A percentile compares a stretch with the other conserved stretches of the same genome.
Conservation (phyloP, 192 early-diverging fungal genomes). For the Geranomyces michiganensis region DNA sequence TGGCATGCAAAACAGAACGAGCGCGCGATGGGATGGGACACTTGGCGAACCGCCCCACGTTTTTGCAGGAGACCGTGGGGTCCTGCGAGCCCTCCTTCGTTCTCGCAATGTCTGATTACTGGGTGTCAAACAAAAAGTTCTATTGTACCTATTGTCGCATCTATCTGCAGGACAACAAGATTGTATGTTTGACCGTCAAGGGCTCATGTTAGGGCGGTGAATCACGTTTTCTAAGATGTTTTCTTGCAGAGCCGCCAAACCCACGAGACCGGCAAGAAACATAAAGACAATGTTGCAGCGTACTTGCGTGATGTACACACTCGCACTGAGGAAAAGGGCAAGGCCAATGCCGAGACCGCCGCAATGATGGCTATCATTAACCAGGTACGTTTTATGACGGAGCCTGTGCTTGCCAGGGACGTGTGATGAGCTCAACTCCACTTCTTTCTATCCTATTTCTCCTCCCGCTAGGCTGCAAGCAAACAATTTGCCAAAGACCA, state of each 20-base stretch:
- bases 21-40: too few species aligned
- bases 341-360: constrained; percentile 60
- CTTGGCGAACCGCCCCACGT: too few species aligned
- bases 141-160: constrained; percentile 86
- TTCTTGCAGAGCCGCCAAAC: constrained; percentile 65
- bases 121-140: constrained; percentile 78
- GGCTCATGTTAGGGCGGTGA: too few species aligned
- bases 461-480: constrained; percentile 29
- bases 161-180: constrained; percentile 80
- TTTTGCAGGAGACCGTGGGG: too few species aligned
- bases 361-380: constrained; percentile 33
- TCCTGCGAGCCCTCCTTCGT: too few species aligned
- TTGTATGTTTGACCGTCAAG: constrained; percentile 49
- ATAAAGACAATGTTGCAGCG: constrained; percentile 81
- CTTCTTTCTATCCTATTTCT: not conserved
- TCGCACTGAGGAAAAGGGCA: constrained; percentile 57
- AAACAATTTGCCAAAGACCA: constrained; percentile 30
- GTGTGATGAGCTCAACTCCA: not conserved
- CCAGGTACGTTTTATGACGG: constrained; percentile 4
- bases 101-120: constrained; percentile 51
- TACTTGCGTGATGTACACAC: constrained; percentile 72
- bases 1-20: too few species aligned
- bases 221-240: too few species aligned
- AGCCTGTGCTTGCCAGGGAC: not conserved
- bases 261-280: constrained; percentile 78